Evolutionary conservation across 2,329 filamentous ascomycete species (phyloP).

Genomic region (Fusarium dlaminii): DNA sequence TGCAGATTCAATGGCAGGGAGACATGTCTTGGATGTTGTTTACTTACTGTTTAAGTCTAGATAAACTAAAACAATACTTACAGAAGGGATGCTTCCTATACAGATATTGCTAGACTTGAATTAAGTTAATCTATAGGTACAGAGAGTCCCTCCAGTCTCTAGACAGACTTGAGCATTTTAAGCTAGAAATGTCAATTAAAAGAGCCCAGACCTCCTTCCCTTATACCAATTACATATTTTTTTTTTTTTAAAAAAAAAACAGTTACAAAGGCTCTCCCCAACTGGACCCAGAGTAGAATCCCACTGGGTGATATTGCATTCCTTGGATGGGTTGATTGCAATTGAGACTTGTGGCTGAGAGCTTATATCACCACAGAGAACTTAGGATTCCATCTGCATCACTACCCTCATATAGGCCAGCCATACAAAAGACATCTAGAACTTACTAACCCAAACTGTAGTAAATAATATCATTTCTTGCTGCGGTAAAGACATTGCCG

Average conservation of each 20-base stretch:
- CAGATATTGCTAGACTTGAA: fast-evolving
- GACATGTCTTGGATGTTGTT: neutral
- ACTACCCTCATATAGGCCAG: neutral
- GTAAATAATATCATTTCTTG: fast-evolving
- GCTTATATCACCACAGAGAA: neutral
- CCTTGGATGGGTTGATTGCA: neutral
- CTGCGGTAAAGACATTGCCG: neutral
- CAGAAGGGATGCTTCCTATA: neutral
- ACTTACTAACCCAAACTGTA: neutral
- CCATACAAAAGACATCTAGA: neutral
- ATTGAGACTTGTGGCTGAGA: neutral
- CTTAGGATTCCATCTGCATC: neutral
- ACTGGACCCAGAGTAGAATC: neutral
- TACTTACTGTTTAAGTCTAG: neutral
- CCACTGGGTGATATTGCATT: neutral
- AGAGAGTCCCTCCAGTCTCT: neutral
- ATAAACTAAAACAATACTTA: neutral
- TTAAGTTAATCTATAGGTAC: neutral
- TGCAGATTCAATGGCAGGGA: neutral
- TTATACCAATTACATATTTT: neutral
- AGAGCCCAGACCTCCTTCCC: too few species aligned
- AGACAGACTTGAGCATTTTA: neutral
- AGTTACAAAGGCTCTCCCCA: fast-evolving
- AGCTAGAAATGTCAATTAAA: neutral
- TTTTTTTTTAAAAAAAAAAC: too few species aligned